Conservation (phyloP, 2,329 filamentous ascomycete species). For the Byssothecium circinans region DNA sequence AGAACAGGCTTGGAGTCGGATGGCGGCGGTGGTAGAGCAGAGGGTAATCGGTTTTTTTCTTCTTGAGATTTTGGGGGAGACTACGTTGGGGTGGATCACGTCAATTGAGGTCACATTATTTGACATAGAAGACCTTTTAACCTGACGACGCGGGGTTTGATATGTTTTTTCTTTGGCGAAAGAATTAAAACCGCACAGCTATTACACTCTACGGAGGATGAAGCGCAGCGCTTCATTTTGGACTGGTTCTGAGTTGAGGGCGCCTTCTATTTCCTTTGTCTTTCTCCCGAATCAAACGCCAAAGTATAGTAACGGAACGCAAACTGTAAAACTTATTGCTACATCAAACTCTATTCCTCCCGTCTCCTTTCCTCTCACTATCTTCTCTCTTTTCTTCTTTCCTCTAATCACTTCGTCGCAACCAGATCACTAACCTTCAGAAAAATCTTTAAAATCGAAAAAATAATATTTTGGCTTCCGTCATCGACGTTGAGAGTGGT, state of each 20-base stretch:
- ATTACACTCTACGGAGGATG: conserved; percentile 35
- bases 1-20: too few species aligned
- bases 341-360: background rate
- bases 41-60: conserved; percentile 33
- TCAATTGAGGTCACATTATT: conserved; percentile 8
- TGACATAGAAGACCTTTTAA: conserved; percentile 26
- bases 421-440: too few species aligned
- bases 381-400: conserved; percentile 1
- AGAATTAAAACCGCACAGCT: conserved; percentile 19
- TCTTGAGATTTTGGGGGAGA: conserved; percentile 16
- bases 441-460: too few species aligned
- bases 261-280: conserved; percentile 13
- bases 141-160: background rate
- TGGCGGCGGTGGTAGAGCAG: too few species aligned
- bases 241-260: conserved; percentile 31
- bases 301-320: conserved; percentile 32
- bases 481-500: conserved; percentile 4
- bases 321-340: conserved; percentile 39
- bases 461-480: too few species aligned
- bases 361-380: background rate
- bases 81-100: background rate
- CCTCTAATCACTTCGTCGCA: too few species aligned
- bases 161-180: conserved; percentile 22
- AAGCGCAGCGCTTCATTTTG: conserved; percentile 37
- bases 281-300: too few species aligned